Evolutionary conservation across 768 basidiomycete species (phyloP), one percentile per base, ranked within the genome.

Genomic region (Pulveroboletus frians): DNA sequence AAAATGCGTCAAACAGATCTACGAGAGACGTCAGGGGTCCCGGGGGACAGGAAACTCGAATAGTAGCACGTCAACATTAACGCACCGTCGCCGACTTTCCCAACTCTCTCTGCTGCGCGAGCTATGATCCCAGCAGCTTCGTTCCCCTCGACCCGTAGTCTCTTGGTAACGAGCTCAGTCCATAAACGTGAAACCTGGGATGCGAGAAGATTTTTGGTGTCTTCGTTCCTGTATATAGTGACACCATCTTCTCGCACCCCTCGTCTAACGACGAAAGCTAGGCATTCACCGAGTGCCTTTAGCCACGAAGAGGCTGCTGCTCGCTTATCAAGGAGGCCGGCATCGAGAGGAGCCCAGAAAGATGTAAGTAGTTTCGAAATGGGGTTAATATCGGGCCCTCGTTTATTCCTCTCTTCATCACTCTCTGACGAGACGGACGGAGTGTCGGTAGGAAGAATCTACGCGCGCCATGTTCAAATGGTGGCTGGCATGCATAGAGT

Each of bases 261-360:
- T 48, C 55, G 56, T 48, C 71, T 74, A 36, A 78, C 55, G 18
- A 88, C 67, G 58, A 85, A 85, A 1, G 79, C 67, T 11, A 80
- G 61, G 56, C 82, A 88, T 65, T 96, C 93, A 8, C 88, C 65
- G 3, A 89, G 76, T 0, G 78, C 73, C 15, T 86, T 68, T 67
- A 92, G 88, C 9, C 88, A 83, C 0, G 81, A 76, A 5, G 78
- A 78, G 20, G 59, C 54, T 7, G 44, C 53, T 17, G 50, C 36
- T 32, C 48, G 52, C 41, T 43, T 53, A 35, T 64, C 59, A n/a
- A 66, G 63, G 30, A 65, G 57, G 9, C 57, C 53, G 9, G 57
- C 58, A 44, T 88, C 83, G 1, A 90, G 65, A 0, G 89, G 92
- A 14, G 82, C 78, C 92, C 93, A 96, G 58, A 97, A 83, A 0